phyloP scores from a whole-genome alignment of 129 eudicot genomes.

The Flaveria robusta region DNA sequence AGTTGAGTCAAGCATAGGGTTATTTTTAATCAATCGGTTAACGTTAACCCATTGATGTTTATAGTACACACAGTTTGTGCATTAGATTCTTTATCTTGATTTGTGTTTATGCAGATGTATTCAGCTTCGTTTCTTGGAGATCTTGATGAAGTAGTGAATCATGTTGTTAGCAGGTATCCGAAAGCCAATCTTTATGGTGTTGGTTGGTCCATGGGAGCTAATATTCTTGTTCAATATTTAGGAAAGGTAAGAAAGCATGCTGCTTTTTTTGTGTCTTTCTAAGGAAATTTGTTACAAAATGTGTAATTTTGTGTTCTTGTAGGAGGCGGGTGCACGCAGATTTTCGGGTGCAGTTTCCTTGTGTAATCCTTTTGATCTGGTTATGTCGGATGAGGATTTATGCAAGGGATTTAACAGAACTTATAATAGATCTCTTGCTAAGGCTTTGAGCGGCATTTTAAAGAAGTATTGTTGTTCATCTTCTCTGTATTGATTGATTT shows the following conservation, averaged over 20 bases:
- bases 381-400: slow-evolving; percentile 74
- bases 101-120: slow-evolving; percentile 62
- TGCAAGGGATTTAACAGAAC: slow-evolving; percentile 65
- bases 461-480: slow-evolving; percentile 42
- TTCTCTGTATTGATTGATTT: background rate
- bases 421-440: slow-evolving; percentile 73
- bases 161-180: slow-evolving; percentile 56
- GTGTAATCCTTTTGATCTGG: slow-evolving; percentile 84
- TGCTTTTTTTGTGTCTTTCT: background rate
- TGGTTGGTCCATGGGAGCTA: slow-evolving; percentile 89
- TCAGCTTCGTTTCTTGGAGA: slow-evolving; percentile 74
- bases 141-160: slow-evolving; percentile 65
- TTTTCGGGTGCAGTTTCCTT: slow-evolving; percentile 84
- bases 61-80: background rate
- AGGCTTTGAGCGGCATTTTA: slow-evolving; percentile 63
- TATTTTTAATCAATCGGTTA: background rate
- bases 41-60: slow-evolving; percentile 4
- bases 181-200: slow-evolving; percentile 68
- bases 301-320: slow-evolving; percentile 26
- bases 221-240: slow-evolving; percentile 69
- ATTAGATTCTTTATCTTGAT: background rate
- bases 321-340: slow-evolving; percentile 63
- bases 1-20: too few relatives aligned
- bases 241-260: slow-evolving; percentile 52
- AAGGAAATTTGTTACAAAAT: background rate